Percentiles rank a stretch among this genome's conserved stretches.
Conservation (phyloP, 1,139 yeast species). For the Eremothecium sinecaudum region DNA sequence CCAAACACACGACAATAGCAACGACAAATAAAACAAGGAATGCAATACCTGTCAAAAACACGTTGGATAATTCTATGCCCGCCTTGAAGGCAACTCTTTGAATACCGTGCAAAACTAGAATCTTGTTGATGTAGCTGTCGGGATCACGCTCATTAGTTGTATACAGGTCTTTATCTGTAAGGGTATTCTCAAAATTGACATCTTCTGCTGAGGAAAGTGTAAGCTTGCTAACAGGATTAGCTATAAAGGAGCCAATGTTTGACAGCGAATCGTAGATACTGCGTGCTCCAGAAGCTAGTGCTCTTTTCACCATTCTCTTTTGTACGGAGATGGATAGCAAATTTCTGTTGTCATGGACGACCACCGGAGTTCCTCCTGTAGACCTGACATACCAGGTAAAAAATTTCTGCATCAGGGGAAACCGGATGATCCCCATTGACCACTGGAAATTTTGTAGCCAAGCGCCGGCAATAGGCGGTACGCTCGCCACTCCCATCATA, state of each 20-base stretch:
- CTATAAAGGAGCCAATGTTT: slow-evolving; percentile 3
- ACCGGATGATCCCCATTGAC: slow-evolving; percentile 85
- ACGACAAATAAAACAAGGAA: slow-evolving; percentile 76
- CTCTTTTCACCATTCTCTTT: slow-evolving; percentile 36
- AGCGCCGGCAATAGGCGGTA: slow-evolving; percentile 96
- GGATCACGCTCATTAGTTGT: slow-evolving; percentile 64
- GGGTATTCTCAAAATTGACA: slow-evolving; percentile 40
- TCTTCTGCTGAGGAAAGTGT: slow-evolving; percentile 25
- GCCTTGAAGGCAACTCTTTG: slow-evolving; percentile 85
- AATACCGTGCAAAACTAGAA: slow-evolving; percentile 78
- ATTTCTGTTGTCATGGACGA: slow-evolving; percentile 48
- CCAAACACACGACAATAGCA: slow-evolving; percentile 53
- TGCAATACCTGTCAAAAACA: slow-evolving; percentile 79
- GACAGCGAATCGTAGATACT: slow-evolving; percentile 9
- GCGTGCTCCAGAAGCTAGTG: slow-evolving; percentile 8
- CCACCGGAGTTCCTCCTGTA: slow-evolving; percentile 87
- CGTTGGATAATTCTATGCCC: slow-evolving; percentile 71
- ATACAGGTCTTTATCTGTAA: slow-evolving; percentile 46
- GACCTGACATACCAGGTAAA: slow-evolving; percentile 93
- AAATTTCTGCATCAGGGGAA: slow-evolving; percentile 73
- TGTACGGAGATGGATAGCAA: slow-evolving; percentile 71
- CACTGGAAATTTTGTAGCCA: slow-evolving; percentile 97
- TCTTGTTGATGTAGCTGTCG: slow-evolving; percentile 42
- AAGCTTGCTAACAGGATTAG: slow-evolving; percentile 8
- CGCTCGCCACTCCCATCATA: slow-evolving; percentile 89